These are phyloP conservation scores for Rubus idaeus DNA, from an alignment of 306 rosid species.

Conservation along the genomic window DNA sequence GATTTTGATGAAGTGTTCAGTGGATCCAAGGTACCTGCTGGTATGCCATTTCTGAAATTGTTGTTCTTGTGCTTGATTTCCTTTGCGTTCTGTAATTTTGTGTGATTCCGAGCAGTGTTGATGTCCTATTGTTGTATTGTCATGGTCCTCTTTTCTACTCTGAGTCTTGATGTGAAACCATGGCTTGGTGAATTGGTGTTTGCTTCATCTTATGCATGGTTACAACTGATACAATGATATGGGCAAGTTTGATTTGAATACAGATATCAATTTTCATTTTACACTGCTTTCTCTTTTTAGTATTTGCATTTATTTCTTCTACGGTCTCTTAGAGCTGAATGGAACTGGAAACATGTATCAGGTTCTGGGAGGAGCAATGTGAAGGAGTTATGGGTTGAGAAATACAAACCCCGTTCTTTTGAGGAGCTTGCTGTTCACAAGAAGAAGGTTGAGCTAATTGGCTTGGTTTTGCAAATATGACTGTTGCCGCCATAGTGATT, in stretches of 20 bases:
- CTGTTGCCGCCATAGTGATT: constrained; percentile 15
- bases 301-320: not conserved
- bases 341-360: constrained; percentile 32
- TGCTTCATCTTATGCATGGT: no score
- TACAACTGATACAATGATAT: not conserved
- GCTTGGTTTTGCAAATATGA: constrained; percentile 22
- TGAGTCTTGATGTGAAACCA: not conserved
- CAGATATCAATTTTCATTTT: not conserved
- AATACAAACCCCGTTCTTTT: constrained; percentile 66
- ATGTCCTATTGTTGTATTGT: not conserved
- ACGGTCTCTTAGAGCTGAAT: constrained; percentile 8
- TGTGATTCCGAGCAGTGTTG: not conserved
- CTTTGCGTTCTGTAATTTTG: not conserved
- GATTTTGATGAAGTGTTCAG: constrained; percentile 71
- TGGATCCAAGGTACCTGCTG: constrained; percentile 76
- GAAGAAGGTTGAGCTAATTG: constrained; percentile 59
- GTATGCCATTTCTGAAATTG: constrained; percentile 49
- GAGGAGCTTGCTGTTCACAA: constrained; percentile 91
- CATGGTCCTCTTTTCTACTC: not conserved
- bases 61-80: not conserved
- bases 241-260: not conserved
- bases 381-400: constrained; percentile 76
- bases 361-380: constrained; percentile 43
- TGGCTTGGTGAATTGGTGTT: not conserved
- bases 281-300: not conserved